A percentile compares a stretch with the other conserved stretches of the same genome.
Evolutionary conservation across 108 stramenopile genomes (phyloP).

Genomic region (Cyclotella cryptica): DNA sequence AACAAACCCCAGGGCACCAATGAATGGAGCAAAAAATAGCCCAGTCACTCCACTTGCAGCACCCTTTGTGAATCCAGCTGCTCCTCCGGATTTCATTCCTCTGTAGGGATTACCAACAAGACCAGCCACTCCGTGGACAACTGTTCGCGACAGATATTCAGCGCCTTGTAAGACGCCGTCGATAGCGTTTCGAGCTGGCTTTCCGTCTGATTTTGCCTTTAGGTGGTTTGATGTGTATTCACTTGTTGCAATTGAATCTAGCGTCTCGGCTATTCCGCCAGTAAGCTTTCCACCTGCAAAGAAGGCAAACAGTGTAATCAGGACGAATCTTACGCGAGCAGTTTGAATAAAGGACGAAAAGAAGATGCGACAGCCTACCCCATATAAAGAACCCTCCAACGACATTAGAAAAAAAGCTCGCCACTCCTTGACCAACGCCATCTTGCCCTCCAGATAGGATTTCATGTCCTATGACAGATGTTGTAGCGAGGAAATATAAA

Average conservation of each 20-base stretch:
- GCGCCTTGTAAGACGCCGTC: constrained; percentile 41
- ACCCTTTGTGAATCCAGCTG: constrained; percentile 30
- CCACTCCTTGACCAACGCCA: constrained; percentile 39
- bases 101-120: constrained; percentile 45
- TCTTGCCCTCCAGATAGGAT: constrained; percentile 22
- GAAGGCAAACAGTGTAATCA: background rate
- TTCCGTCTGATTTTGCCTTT: constrained; percentile 19
- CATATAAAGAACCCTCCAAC: constrained; percentile 26
- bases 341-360: too few species aligned
- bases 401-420: constrained; percentile 24
- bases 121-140: constrained; percentile 37
- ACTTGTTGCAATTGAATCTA: constrained; percentile 31
- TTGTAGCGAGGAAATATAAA: background rate
- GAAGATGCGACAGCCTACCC: background rate
- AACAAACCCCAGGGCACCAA: constrained; percentile 37
- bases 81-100: constrained; percentile 21
- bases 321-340: too few species aligned
- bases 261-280: constrained; percentile 21
- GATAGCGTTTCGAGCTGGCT: constrained; percentile 19
- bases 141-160: constrained; percentile 26
- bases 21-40: constrained; percentile 30
- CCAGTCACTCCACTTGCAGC: constrained; percentile 34
- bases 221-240: constrained; percentile 33
- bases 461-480: constrained; percentile 13
- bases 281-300: constrained; percentile 29